phyloP scores from a whole-genome alignment of 2,329 filamentous ascomycete genomes.

The Chalara sp. region DNA sequence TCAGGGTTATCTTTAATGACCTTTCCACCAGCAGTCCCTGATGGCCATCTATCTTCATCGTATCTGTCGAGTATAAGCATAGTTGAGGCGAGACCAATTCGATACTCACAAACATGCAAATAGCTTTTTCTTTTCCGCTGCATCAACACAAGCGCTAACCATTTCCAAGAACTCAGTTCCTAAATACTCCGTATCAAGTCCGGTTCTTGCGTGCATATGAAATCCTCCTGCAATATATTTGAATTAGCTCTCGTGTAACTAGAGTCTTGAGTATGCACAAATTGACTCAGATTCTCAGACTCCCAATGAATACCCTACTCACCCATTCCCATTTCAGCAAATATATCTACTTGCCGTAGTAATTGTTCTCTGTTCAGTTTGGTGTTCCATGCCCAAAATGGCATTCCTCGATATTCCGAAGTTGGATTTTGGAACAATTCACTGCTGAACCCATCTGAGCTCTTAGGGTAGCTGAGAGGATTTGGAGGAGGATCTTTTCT shows the following conservation, averaged over 20 bases:
- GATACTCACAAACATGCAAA: conserved; percentile 25
- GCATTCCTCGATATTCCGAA: conserved; percentile 27
- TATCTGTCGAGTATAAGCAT: conserved; percentile 12
- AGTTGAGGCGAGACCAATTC: background rate
- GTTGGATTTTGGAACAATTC: conserved; percentile 25
- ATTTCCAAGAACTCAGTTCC: conserved; percentile 27
- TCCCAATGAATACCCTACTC: background rate
- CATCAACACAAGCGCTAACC: conserved; percentile 25
- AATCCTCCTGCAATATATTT: conserved; percentile 19
- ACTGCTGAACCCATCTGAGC: conserved; percentile 16
- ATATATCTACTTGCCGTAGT: conserved; percentile 25
- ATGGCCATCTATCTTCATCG: conserved; percentile 29
- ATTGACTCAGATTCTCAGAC: too few species aligned
- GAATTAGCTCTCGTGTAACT: too few species aligned
- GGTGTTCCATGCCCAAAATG: conserved; percentile 27
- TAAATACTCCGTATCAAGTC: conserved; percentile 28
- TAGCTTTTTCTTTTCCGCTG: conserved; percentile 26
- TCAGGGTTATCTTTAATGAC: conserved; percentile 22
- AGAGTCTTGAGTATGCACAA: too few species aligned
- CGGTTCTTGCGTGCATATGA: conserved; percentile 26
- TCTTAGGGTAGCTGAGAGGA: conserved; percentile 26
- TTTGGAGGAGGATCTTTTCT: conserved; percentile 11
- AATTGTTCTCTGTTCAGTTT: conserved; percentile 23
- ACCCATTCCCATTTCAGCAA: conserved; percentile 26
- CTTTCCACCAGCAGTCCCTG: conserved; percentile 24